phyloP scores from a whole-genome alignment of 1,284 basidiomycete species.

The Ceraceosorus guamensis region DNA sequence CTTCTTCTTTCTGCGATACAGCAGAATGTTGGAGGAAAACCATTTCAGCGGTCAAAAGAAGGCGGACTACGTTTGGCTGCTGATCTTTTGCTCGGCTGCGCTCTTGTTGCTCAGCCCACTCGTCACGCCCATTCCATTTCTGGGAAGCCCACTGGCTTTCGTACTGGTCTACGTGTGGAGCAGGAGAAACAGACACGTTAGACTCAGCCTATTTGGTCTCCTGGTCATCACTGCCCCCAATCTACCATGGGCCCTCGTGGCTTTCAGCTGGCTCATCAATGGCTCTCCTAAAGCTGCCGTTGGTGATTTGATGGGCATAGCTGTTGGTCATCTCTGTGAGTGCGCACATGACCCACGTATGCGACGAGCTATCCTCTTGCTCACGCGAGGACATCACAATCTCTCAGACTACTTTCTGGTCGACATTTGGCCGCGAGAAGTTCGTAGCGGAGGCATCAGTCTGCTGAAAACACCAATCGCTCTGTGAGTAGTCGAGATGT shows the following conservation, averaged over 20 bases:
- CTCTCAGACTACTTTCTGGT: slow-evolving; percentile 68
- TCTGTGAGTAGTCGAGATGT: slow-evolving; percentile 61
- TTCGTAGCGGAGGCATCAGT: slow-evolving; percentile 66
- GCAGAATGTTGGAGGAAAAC: slow-evolving; percentile 88
- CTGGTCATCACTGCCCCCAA: slow-evolving; percentile 92
- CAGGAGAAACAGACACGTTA: slow-evolving; percentile 79
- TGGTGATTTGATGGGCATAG: slow-evolving; percentile 61
- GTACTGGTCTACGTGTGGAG: slow-evolving; percentile 97
- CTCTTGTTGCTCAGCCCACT: slow-evolving; percentile 48
- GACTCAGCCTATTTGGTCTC: slow-evolving; percentile 89
- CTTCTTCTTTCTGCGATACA: slow-evolving; percentile 98
- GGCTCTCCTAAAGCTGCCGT: slow-evolving; percentile 77
- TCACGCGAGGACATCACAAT: background rate
- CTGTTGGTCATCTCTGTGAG: slow-evolving; percentile 43
- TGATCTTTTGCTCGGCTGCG: slow-evolving; percentile 69
- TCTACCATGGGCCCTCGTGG: slow-evolving; percentile 80
- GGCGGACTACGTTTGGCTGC: slow-evolving; percentile 89
- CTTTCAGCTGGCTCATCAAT: slow-evolving; percentile 78
- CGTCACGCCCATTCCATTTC: slow-evolving; percentile 31
- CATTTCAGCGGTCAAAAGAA: slow-evolving; percentile 75
- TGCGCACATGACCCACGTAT: slow-evolving; percentile 2
- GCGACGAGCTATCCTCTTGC: background rate
- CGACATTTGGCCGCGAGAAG: slow-evolving; percentile 90
- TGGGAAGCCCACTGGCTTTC: slow-evolving; percentile 27
- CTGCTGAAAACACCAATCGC: slow-evolving; percentile 69